These are phyloP conservation scores for Grosmannia serpens DNA, from an alignment of 2,329 filamentous ascomycete species.

Conservation along the genomic window DNA sequence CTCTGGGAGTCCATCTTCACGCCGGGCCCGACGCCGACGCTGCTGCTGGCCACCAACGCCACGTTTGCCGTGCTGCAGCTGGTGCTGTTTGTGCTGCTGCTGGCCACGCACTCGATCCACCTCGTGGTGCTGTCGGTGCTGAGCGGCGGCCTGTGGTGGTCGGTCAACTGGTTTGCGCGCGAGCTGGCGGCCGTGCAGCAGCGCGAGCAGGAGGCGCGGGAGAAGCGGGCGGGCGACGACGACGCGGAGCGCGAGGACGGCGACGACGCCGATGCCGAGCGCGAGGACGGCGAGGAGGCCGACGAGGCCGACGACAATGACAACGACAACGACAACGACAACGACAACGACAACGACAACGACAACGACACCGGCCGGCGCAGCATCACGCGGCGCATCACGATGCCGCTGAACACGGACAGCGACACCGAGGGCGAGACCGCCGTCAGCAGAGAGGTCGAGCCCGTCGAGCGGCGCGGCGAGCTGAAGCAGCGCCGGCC, in stretches of 20 bases:
- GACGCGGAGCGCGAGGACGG: constrained; percentile 28
- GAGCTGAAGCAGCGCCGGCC: constrained; percentile 33
- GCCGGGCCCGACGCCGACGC: constrained; percentile 75
- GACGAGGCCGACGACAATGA: not conserved
- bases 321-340: constrained; percentile 10
- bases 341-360: constrained; percentile 12
- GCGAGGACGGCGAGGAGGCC: constrained; percentile 14
- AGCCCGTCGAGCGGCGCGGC: constrained; percentile 28
- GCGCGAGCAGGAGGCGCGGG: constrained; percentile 25
- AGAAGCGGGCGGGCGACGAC: constrained; percentile 38
- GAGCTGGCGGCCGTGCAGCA: constrained; percentile 43
- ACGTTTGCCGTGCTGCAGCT: constrained; percentile 79
- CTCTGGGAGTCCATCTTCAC: constrained; percentile 92
- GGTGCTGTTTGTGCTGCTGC: constrained; percentile 62
- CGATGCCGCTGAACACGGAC: constrained; percentile 25
- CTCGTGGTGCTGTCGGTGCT: constrained; percentile 73
- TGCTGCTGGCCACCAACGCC: constrained; percentile 81
- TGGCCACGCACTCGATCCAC: constrained; percentile 79
- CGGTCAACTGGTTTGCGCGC: constrained; percentile 91
- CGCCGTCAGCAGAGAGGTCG: constrained; percentile 18
- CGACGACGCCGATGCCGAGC: constrained; percentile 14
- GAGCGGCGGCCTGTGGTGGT: constrained; percentile 75
- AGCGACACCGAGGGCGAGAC: constrained; percentile 42
- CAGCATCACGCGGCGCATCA: constrained; percentile 11
- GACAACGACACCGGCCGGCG: constrained; percentile 7